Evolutionary conservation across 2,329 filamentous ascomycete species (phyloP), one percentile per base, ranked within the genome.

Genomic region (Claviceps sp.): DNA sequence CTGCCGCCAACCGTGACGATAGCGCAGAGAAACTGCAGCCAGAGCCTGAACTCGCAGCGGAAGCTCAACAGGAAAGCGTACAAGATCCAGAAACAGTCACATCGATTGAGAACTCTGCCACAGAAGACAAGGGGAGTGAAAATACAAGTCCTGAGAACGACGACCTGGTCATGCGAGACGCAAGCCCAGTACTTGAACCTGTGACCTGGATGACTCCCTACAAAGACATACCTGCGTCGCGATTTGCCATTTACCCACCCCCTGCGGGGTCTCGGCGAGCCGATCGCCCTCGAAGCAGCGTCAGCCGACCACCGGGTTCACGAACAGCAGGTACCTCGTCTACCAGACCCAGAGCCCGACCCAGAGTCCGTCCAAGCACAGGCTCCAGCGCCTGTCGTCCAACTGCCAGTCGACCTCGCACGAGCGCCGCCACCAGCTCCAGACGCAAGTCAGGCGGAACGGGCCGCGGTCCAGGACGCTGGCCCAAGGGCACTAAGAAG

Each of bases 171-270:
- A 63, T 62, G 59, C 55, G 59, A 26, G 61, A 67, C 37, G 60
- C 56, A 11, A 55, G 59, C 6, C 14, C 22, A 20, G 18, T 16
- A 2, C 56, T 53, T 1, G 63, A 67, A 26, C 42, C 48, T 7
- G 62, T 65, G 7, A 61, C 67, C 42, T 81, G 78, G 78, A 61
- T 64, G 11, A 59, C 63, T 3, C 62, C 70, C 2, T 81, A 82
- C 60, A 68, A 69, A 14, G 66, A 71, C 47, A 85, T 93, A 26
- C 85, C 86, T 2, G 72, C 81, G 0, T 81, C 74, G 1, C 79
- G 87, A 37, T 94, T 88, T 64, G 84, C 89, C 59, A 80, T 93
- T 42, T 91, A 86, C 60, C 88, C 88, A 8, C 79, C 84, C 0
- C 68, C 85, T 8, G 70, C 69, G 11, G 67, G 68, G 1, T 67